Conservation (phyloP, 345 rosid species). For the Eucalyptus tenuipes region DNA sequence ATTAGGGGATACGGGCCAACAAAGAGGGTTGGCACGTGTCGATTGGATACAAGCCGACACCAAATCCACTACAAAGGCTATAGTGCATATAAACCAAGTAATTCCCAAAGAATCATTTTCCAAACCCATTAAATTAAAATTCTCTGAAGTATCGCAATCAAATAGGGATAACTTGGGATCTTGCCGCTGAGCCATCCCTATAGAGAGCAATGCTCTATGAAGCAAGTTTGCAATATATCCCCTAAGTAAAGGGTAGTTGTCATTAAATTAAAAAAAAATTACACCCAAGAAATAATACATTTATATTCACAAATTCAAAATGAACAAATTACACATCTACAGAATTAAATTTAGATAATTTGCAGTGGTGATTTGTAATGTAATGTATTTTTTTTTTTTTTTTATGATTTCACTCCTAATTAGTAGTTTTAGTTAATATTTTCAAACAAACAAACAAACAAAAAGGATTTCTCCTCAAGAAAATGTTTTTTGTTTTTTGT, state of each 20-base stretch:
- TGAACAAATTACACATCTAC: background rate
- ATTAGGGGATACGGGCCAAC: background rate
- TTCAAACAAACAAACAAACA: background rate
- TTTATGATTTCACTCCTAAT: background rate
- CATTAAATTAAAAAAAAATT: background rate
- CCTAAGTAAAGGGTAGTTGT: background rate
- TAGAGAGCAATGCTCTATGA: background rate
- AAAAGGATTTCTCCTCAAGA: background rate
- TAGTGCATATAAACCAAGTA: background rate
- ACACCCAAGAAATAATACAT: background rate
- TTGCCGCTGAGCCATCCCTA: background rate
- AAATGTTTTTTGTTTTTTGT: background rate
- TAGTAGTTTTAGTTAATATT: background rate
- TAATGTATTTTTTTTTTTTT: too few relatives aligned
- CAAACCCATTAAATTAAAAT: background rate
- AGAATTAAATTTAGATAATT: background rate
- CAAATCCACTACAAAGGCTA: background rate
- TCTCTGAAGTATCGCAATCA: accelerated
- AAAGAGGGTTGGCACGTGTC: background rate
- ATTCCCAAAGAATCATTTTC: background rate
- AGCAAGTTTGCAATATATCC: background rate
- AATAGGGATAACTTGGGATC: background rate
- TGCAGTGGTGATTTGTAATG: background rate
- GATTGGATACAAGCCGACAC: background rate
- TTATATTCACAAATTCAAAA: background rate